phyloP scores from a whole-genome alignment of 306 rosid species.

The Mimosa bimucronata region DNA sequence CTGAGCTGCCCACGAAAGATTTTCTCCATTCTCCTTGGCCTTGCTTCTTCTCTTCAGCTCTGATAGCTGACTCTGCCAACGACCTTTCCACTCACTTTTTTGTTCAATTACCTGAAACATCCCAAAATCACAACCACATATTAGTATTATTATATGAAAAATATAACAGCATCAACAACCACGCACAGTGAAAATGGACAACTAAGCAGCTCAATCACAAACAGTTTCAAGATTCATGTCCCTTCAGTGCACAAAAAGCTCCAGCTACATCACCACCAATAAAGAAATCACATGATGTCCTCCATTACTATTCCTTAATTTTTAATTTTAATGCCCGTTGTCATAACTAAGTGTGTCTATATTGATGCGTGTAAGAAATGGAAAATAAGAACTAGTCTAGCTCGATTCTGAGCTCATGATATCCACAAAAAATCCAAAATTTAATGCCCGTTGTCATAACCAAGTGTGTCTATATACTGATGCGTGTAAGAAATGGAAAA shows the following conservation, averaged over 20 bases:
- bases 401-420: neutral
- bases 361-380: too few species aligned
- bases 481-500: too few species aligned
- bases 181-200: neutral
- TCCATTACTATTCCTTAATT: neutral
- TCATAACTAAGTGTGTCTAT: neutral
- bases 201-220: neutral
- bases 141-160: too few species aligned
- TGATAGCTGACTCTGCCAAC: slow-evolving; percentile 61
- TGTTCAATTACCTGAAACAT: slow-evolving; percentile 49
- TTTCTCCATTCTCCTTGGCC: slow-evolving; percentile 40
- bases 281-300: neutral
- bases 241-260: neutral
- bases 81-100: slow-evolving; percentile 50
- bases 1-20: slow-evolving; percentile 69
- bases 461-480: neutral
- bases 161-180: too few species aligned
- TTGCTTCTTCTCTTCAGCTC: slow-evolving; percentile 59
- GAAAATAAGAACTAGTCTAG: neutral
- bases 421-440: neutral
- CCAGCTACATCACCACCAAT: neutral
- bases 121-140: too few species aligned
- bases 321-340: neutral
- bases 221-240: neutral
- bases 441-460: neutral